Conservation (phyloP, 164 flowering plant genomes). For the Platanus orientalis region DNA sequence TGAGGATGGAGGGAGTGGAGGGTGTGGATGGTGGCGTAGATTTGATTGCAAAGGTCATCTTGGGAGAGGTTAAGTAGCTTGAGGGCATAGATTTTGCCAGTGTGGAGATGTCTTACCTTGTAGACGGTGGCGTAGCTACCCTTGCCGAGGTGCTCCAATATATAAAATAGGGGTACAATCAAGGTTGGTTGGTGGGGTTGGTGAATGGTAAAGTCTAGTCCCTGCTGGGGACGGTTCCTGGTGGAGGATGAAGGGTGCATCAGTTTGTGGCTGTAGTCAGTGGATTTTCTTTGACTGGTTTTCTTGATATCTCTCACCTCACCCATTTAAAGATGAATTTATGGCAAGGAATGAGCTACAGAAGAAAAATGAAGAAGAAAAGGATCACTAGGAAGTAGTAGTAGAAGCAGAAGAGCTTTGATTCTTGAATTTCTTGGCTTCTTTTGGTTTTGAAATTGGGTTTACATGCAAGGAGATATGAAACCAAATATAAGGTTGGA, state of each 20-base stretch:
- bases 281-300: neutral
- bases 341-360: no score
- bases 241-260: conserved; percentile 32
- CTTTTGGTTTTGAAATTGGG: no score
- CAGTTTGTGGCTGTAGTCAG: conserved; percentile 8
- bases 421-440: no score
- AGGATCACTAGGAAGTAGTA: no score
- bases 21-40: conserved; percentile 79
- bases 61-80: conserved; percentile 83
- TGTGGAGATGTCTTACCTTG: conserved; percentile 63
- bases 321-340: no score
- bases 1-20: conserved; percentile 60
- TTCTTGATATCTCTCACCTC: neutral
- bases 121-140: conserved; percentile 88
- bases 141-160: conserved; percentile 69
- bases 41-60: conserved; percentile 83
- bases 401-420: no score
- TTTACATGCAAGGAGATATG: no score
- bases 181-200: conserved; percentile 4
- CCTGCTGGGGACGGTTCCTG: conserved; percentile 39
- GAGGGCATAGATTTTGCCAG: conserved; percentile 51
- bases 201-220: conserved; percentile 42
- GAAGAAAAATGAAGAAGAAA: no score
- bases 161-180: no score
- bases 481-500: no score